Percentiles rank a stretch among this genome's conserved stretches.
Evolutionary conservation across 768 basidiomycete genomes (phyloP).

Genomic region (Naganishia onofrii): DNA sequence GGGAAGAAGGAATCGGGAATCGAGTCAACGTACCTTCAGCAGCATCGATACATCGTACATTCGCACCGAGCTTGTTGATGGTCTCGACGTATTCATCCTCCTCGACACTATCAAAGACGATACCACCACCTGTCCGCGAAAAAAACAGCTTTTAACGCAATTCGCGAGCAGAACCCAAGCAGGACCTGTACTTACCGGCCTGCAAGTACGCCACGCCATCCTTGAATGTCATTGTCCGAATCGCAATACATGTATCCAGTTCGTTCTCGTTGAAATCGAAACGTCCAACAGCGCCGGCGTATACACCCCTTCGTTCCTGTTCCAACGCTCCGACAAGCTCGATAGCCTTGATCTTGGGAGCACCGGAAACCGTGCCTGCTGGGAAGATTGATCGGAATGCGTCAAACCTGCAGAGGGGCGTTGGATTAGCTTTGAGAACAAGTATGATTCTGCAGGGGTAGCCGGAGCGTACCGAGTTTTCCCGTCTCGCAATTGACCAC

Average conservation of each 20-base stretch:
- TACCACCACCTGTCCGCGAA: conserved; percentile 71
- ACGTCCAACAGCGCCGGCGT: conserved; percentile 95
- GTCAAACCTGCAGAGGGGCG: conserved; percentile 67
- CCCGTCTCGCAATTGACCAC: conserved; percentile 75
- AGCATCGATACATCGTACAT: conserved; percentile 75
- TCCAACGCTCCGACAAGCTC: conserved; percentile 85
- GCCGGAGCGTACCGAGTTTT: conserved; percentile 65
- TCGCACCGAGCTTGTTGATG: conserved; percentile 86
- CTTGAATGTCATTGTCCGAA: conserved; percentile 96
- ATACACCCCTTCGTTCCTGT: conserved; percentile 84
- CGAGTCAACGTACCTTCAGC: conserved; percentile 61
- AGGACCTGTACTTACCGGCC: conserved; percentile 55
- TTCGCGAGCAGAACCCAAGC: background rate
- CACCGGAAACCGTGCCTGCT: conserved; percentile 96
- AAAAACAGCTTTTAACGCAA: background rate
- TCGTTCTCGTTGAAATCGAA: conserved; percentile 84
- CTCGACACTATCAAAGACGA: conserved; percentile 94
- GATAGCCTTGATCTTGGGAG: conserved; percentile 97
- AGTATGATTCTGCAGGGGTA: background rate
- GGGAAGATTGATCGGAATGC: conserved; percentile 99
- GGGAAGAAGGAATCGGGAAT: no score
- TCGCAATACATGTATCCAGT: conserved; percentile 98
- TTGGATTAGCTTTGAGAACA: background rate
- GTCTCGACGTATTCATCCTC: conserved; percentile 97
- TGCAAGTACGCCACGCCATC: conserved; percentile 81